Evolutionary conservation across 164 flowering plant genomes (phyloP), one percentile per base, ranked within the genome.

Genomic region (Hamamelis virginiana): DNA sequence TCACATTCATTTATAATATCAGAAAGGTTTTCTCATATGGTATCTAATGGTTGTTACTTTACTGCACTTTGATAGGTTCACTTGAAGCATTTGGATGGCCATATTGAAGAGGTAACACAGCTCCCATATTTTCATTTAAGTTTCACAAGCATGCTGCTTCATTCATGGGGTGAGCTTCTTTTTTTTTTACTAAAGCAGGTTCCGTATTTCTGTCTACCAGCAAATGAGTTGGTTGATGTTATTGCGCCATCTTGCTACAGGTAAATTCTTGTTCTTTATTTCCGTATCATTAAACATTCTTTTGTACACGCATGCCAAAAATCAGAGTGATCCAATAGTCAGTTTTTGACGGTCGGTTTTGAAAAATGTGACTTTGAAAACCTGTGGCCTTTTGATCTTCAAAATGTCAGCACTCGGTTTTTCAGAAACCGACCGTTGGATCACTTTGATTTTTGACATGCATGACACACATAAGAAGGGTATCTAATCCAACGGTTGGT

Each of bases 181-280:
- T 33, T 33, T 33, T 72, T 71, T 79, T 74, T 62, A 75, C 80
- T 75, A 73, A 80, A 79, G 66, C 96, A 95, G 99, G 97, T 95
- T 77, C 99, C 99, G 61, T 95, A 95, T 88, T 92, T 95, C 86
- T 86, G 86, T 79, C 89, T 95, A 67, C 99, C 99, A 72, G 97
- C 99, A 72, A 92, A 92, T 79, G 97, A 95, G 5, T 84, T 95
- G 74, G 92, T 87, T 58, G 97, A 95, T 86, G 97, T 95, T 67
- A 95, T 95, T 76, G 97, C 99, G 46, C 97, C 99, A 52, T 95
- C 99, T 69, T 95, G 99, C 81, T 95, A 95, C 67, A 92, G 99
- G 99, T 92, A 80, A 72, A 61, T 27, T 21, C 4, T 74, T 71
- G 13, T 67, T 59, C 28, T 53, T 65, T 64, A 9, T 45, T 57